Base-by-base conservation (phyloP, 2,329 filamentous ascomycete genomes). In the Fusarium subglutinans region DNA sequence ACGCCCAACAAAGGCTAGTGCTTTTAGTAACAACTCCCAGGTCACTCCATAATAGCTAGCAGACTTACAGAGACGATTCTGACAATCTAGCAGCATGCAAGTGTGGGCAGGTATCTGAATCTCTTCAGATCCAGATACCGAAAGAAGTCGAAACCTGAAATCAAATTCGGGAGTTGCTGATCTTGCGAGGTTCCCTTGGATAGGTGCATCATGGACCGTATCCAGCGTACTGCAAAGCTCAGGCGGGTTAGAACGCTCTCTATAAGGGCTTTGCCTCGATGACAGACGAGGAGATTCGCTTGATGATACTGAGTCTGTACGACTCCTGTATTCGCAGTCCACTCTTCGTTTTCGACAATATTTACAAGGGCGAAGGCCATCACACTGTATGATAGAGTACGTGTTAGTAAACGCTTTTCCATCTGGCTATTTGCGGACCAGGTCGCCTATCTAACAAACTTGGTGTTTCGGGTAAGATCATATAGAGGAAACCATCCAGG, bases 71-170 rank as follows among this genome's bases (percentile, higher is more conserved):
- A 90, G 81, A 74, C 88, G 84, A 15, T 89, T 89, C 1, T 86
- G 89, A 17, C 85, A 85, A 76, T 92, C 90, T 74, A 89, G 86
- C 44, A 92, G 81, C 87, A 92, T 90, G 70, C 89, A 84, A 37
- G 86, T 85, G 68, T 88, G 84, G 15, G 86, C 85, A 70, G 87
- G 86, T 33, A 90, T 83, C 33, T 87, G 85, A 8, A 88, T 85
- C 75, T 91, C 89, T 69, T 91, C 88, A 44, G 81, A 5, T 83
- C 86, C 69, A 84, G 87, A 14, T 17, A 43, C 48, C 14, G 43
- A 15, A 38, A 30, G 26, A 45, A 62, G 53, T 30, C 53, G 22
- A 38, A 65, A 64, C 24, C n/a, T 45, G 24, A 30, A 68, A 26
- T 50, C 28, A n/a, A 54, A 51, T 4, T 40, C 35, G 6, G 33